Evolutionary conservation across 306 rosid species (phyloP), one percentile per base, ranked within the genome.

Genomic region (Calophaca sinica): DNA sequence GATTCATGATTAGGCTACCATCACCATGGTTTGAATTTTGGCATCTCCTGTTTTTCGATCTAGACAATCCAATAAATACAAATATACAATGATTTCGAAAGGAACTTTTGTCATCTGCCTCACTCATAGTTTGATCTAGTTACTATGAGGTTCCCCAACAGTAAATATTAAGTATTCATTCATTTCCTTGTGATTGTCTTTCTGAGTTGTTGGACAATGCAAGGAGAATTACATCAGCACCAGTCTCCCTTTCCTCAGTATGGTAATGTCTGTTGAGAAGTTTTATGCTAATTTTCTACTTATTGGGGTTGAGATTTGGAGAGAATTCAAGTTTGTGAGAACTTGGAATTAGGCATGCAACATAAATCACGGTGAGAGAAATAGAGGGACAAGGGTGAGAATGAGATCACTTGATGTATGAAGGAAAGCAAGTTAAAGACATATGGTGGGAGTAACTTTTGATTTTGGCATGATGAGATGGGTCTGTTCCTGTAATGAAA

Each of bases 51-150:
- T 64, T 42, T 41, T 72, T 57, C 6, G 35, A 64, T 70, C 14
- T 15, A 42, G 15, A 45, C 53, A 32, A 55, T 14, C 58, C 14
- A 31, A 20, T 81, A 20, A 81, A 54, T 57, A 29, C 14, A 65
- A 36, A 20, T 75, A 54, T 57, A 29, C 14, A 65, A 36, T 70
- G 54, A 3, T 81, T 45, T 81, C 39, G 45, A 49, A 45, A 44
- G 48, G 45, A 70, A 62, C 62, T 57, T 46, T 63, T 70, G 53
- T 32, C 46, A 39, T 15, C 46, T 20, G 26, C 26, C 36, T 12
- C 52, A 0, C 41, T 28, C 7, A 15, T 81, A n/a, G 62, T 39
- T 42, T 66, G 80, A 64, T 44, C 8, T 65, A 51, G 54, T 11
- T 49, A 41, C 53, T 64, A 2, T 32, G 3, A 52, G 72, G 15